phyloP scores from a whole-genome alignment of 495 filamentous ascomycete species.

The Tuber melanosporum region DNA sequence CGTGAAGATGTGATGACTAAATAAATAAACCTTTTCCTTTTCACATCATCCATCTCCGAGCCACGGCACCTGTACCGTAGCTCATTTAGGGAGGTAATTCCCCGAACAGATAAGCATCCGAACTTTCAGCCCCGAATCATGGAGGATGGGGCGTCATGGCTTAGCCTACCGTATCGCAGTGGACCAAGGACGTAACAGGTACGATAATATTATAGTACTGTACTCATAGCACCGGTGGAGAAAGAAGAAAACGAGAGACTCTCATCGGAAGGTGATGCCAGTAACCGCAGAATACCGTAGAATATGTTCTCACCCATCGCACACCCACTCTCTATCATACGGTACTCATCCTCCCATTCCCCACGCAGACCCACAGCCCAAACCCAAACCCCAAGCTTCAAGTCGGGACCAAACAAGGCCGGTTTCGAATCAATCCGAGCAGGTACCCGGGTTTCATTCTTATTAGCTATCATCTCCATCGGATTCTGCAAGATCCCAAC shows the following conservation, averaged over 20 bases:
- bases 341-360: not conserved
- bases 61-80: no score
- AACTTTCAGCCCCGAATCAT: not conserved
- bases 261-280: not conserved
- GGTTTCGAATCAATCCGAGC: not conserved
- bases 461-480: not conserved
- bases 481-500: not conserved
- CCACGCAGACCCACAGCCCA: not conserved
- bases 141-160: not conserved
- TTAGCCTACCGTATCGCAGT: not conserved
- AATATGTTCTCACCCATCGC: not conserved
- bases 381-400: not conserved
- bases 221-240: no score
- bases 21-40: not conserved
- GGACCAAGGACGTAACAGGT: no score
- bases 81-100: not conserved
- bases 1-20: no score
- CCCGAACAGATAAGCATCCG: not conserved
- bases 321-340: not conserved
- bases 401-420: not conserved
- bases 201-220: not conserved
- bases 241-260: not conserved
- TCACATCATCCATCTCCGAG: not conserved
- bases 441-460: not conserved
- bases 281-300: no score